Base-by-base conservation (phyloP, 345 rosid species). In the Lepidium africanum region DNA sequence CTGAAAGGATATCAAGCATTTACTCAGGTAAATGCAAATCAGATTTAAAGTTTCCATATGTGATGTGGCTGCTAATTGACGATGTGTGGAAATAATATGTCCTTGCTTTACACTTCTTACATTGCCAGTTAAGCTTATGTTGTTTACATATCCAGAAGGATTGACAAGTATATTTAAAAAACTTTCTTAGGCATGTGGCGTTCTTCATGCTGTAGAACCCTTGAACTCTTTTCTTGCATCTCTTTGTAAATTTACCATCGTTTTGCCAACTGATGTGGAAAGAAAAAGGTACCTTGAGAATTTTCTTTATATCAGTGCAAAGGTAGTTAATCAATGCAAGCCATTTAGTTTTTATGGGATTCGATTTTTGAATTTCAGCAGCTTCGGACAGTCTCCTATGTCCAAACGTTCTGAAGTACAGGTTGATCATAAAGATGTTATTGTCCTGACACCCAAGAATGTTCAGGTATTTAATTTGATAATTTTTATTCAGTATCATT, bases 1-100 rank as follows among this genome's bases (percentile, higher is more conserved):
- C 77, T 94, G 50, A 94, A 94, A 81, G 97, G 96, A 60, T 94
- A 94, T 69, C 99, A 94, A 75, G 99, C 99, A 79, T 94, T 94
- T 78, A 94, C 96, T 67, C 99, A 94, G 99, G 99, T 90, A 78
- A 74, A 52, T 41, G 33, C 47, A 49, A 63, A 64, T 57, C 53
- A 41, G 25, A 56, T 69, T 51, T 7, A 8, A 23, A 47, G 54
- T 75, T 25, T 53, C 12, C 59, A 47, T 58, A 50, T 54, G 54
- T 53, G 46, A 21, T 55, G 54, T 73, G 67, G 56, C 67, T 59
- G 32, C 77, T 42, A 41, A 32, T 32, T 32, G 35, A 39, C 45
- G 19, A 23, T 19, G 17, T 36, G 50, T 7, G n/a, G 49, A 43
- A 52, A 15, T 14, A 52, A 36, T 8, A 10, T 54, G 63, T 75